Conservation (phyloP, 495 filamentous ascomycete genomes). For the Glonium stellatum region DNA sequence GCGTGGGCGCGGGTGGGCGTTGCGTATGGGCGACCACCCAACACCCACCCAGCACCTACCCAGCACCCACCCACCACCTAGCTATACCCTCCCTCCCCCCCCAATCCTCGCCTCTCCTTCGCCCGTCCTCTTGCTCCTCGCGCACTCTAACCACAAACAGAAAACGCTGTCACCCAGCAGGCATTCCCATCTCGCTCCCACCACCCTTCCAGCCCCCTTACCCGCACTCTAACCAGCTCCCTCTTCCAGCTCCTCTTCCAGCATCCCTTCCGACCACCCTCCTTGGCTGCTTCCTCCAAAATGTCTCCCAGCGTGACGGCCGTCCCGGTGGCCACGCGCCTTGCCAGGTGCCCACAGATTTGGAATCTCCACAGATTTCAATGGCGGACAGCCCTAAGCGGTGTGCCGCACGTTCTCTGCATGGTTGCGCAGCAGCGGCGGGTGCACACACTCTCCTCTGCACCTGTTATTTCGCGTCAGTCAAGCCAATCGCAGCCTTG, state of each 20-base stretch:
- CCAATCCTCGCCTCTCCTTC: not conserved
- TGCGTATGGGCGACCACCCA: too few relatives aligned
- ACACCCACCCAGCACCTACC: too few relatives aligned
- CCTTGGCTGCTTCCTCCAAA: too few relatives aligned
- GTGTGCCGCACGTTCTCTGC: slow-evolving; percentile 14
- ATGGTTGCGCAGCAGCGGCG: slow-evolving; percentile 8
- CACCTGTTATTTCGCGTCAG: slow-evolving; percentile 1
- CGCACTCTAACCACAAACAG: slow-evolving; percentile 13
- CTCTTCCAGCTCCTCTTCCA: too few relatives aligned
- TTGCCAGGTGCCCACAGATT: slow-evolving; percentile 4
- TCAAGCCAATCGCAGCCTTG: not conserved
- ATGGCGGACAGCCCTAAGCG: slow-evolving; percentile 11
- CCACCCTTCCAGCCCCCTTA: not conserved
- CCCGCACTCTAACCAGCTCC: too few relatives aligned
- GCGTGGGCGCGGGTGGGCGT: too few relatives aligned
- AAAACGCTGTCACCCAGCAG: slow-evolving; percentile 17
- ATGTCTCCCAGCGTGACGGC: not conserved
- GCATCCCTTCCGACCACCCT: too few relatives aligned
- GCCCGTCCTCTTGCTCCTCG: not conserved
- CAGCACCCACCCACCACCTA: too few relatives aligned
- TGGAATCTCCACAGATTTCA: slow-evolving; percentile 2
- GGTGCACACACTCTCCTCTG: not conserved
- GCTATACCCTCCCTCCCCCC: not conserved
- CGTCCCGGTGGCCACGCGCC: slow-evolving; percentile 5
- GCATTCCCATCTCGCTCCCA: slow-evolving; percentile 1